Percentiles rank a stretch among this genome's conserved stretches.
Conservation (phyloP, 2,329 filamentous ascomycete genomes). For the Cucurbitaria berberidis region DNA sequence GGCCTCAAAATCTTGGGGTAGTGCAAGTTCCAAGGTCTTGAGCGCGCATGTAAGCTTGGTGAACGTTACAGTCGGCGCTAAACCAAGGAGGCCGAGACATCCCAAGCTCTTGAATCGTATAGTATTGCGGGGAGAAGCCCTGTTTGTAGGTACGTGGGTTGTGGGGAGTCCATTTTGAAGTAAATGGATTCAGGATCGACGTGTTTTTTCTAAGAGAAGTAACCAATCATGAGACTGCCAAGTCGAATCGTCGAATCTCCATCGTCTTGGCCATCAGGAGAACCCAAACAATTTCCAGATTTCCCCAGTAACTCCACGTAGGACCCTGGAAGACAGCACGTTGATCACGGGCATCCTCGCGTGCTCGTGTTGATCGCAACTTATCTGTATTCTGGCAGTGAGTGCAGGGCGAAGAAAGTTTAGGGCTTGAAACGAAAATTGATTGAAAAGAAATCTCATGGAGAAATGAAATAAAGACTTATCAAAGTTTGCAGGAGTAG, state of each 20-base stretch:
- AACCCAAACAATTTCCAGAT: conserved; percentile 7
- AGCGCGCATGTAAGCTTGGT: conserved; percentile 7
- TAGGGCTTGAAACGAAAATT: not conserved
- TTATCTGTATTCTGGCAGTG: not conserved
- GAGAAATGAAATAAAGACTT: not conserved
- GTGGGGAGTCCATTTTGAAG: conserved; percentile 14
- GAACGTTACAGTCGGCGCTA: conserved; percentile 18
- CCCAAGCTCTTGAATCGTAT: conserved; percentile 22
- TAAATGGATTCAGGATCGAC: conserved; percentile 2
- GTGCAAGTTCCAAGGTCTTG: conserved; percentile 14
- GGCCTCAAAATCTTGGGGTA: conserved; percentile 30
- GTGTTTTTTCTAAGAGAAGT: not conserved
- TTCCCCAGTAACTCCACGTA: conserved; percentile 14
- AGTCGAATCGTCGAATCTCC: conserved; percentile 11
- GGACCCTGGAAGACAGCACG: conserved; percentile 14
- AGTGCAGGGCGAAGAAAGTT: not conserved
- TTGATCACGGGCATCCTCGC: conserved; percentile 9
- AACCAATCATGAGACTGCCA: conserved; percentile 24
- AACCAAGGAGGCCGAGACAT: conserved; percentile 29
- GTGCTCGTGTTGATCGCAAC: conserved; percentile 6
- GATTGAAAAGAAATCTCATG: not conserved
- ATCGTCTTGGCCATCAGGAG: conserved; percentile 20
- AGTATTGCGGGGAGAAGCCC: conserved; percentile 14
- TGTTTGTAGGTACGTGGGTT: conserved; percentile 7
- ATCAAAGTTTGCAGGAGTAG: not conserved